Percentiles rank a stretch among this genome's conserved stretches.
Evolutionary conservation across 257 asterid genomes (phyloP).

Genomic region (Plantago major): DNA sequence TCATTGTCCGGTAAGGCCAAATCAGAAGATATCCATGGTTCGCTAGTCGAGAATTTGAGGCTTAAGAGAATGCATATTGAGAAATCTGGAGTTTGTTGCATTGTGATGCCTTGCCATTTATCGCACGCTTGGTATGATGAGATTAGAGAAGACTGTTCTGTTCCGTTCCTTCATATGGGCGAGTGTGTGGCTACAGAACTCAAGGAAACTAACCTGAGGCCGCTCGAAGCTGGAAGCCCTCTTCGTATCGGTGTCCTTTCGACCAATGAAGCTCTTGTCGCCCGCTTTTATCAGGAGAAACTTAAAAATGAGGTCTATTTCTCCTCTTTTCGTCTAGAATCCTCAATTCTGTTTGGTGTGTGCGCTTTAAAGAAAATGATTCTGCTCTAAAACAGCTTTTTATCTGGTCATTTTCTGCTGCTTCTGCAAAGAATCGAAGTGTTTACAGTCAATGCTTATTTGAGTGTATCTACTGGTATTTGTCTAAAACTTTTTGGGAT

Average conservation of each 20-base stretch:
- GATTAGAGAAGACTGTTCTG: conserved; percentile 52
- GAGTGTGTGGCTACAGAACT: conserved; percentile 77
- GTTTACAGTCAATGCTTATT: background rate
- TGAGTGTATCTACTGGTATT: background rate
- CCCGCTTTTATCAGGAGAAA: conserved; percentile 53
- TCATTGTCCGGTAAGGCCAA: conserved; percentile 25
- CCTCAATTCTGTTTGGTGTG: background rate
- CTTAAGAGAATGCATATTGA: conserved; percentile 50
- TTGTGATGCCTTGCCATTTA: conserved; percentile 70
- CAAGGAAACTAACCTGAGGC: conserved; percentile 54
- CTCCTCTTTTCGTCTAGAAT: background rate
- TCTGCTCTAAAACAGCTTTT: too few species aligned
- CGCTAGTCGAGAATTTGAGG: conserved; percentile 47
- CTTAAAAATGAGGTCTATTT: conserved; percentile 54
- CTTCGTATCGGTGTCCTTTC: conserved; percentile 58
- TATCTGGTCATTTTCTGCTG: too few species aligned
- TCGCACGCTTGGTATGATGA: conserved; percentile 64
- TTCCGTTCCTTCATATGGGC: conserved; percentile 60
- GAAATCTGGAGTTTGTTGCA: conserved; percentile 54
- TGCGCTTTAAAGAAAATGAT: background rate
- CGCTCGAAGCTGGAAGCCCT: conserved; percentile 66
- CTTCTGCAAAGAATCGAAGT: background rate
- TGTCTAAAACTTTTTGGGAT: background rate
- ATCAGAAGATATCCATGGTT: conserved; percentile 5
- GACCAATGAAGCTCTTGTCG: conserved; percentile 32